phyloP scores from a whole-genome alignment of 2,329 filamentous ascomycete genomes.

The Albifimbria verrucaria region DNA sequence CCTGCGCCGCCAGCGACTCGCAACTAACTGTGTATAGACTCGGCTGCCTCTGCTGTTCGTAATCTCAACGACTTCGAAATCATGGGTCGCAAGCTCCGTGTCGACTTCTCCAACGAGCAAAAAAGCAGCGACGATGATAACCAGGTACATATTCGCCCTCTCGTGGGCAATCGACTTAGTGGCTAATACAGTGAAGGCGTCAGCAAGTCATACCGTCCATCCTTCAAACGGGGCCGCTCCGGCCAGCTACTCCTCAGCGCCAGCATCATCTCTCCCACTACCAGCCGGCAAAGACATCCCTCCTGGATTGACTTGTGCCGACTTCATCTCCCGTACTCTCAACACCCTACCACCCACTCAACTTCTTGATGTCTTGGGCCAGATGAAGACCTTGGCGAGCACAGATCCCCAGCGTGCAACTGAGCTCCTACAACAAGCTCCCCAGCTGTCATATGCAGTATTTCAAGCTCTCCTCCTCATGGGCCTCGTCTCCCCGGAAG shows the following conservation, averaged over 20 bases:
- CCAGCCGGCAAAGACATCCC: slow-evolving; percentile 83
- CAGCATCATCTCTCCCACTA: slow-evolving; percentile 68
- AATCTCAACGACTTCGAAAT: slow-evolving; percentile 95
- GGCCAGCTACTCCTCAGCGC: slow-evolving; percentile 28
- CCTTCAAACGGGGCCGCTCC: slow-evolving; percentile 30
- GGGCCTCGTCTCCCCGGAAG: slow-evolving; percentile 82
- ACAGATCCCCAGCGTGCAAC: slow-evolving; percentile 79
- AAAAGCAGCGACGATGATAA: slow-evolving; percentile 61
- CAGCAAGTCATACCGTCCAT: slow-evolving; percentile 17
- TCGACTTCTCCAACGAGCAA: slow-evolving; percentile 94
- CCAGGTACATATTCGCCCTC: slow-evolving; percentile 10
- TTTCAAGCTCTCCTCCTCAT: slow-evolving; percentile 93
- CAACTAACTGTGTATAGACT: slow-evolving; percentile 44
- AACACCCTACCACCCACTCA: slow-evolving; percentile 82
- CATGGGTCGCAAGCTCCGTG: slow-evolving; percentile 88
- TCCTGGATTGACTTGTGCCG: slow-evolving; percentile 76
- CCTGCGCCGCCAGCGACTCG: too few species aligned
- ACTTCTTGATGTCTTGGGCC: slow-evolving; percentile 86
- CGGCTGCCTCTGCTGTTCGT: slow-evolving; percentile 88
- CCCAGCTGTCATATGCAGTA: slow-evolving; percentile 89
- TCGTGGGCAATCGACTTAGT: not conserved
- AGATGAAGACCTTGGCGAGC: slow-evolving; percentile 89
- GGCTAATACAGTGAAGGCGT: not conserved
- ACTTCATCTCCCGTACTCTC: slow-evolving; percentile 89
- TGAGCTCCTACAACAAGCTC: slow-evolving; percentile 82